A percentile compares a stretch with the other conserved stretches of the same genome.
phyloP scores from a whole-genome alignment of 1,139 yeast genomes.

The Geotrichum phurueaensis region DNA sequence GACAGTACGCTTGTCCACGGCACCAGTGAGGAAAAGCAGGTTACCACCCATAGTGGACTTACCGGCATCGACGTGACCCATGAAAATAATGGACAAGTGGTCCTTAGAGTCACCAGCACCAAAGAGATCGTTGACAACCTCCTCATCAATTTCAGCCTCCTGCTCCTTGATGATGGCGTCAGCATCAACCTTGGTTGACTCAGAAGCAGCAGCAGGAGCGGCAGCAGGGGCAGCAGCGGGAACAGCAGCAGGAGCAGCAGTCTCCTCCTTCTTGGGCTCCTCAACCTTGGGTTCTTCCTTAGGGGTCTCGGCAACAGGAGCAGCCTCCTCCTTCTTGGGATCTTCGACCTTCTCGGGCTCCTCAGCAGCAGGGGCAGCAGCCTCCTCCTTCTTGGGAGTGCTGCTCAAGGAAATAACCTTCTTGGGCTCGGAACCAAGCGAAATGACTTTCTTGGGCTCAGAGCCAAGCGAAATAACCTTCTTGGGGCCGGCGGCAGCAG shows the following conservation, averaged over 20 bases:
- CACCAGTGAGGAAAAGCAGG: constrained; percentile 83
- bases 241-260: constrained; percentile 29
- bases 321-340: constrained; percentile 16
- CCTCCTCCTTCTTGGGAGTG: constrained; percentile 5
- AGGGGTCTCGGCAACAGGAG: constrained; percentile 3
- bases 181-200: constrained; percentile 32
- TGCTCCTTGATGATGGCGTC: constrained; percentile 62
- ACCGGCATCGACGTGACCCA: constrained; percentile 99
- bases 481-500: constrained; percentile 21
- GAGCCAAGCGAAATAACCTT: constrained; percentile 21
- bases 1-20: constrained; percentile 98
- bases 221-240: constrained; percentile 26
- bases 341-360: constrained; percentile 3
- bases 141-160: constrained; percentile 83
- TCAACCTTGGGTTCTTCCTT: constrained; percentile 12
- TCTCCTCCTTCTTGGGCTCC: constrained; percentile 15
- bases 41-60: constrained; percentile 99
- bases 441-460: constrained; percentile 19
- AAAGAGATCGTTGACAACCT: constrained; percentile 82
- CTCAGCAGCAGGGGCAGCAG: not conserved
- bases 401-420: constrained; percentile 8
- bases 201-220: constrained; percentile 28
- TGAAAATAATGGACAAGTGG: constrained; percentile 90
- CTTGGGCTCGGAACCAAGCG: constrained; percentile 14
- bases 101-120: constrained; percentile 72